Conservation (phyloP, 2,329 filamentous ascomycete genomes). For the Curvularia verruculosa region DNA sequence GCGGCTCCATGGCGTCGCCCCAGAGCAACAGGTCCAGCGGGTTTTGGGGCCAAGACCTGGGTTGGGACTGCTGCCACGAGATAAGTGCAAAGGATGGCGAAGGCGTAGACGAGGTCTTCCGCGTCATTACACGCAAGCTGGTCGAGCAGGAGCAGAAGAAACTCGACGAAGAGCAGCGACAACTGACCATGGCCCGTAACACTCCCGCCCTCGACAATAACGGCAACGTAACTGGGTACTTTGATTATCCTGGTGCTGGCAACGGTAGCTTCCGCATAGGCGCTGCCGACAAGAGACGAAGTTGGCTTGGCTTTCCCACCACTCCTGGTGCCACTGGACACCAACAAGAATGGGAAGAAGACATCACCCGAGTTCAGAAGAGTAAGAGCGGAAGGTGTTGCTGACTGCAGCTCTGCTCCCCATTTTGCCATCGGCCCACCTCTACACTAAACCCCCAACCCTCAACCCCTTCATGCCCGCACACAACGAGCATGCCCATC, state of each 20-base stretch:
- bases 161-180: constrained; percentile 57
- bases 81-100: constrained; percentile 93
- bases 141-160: constrained; percentile 72
- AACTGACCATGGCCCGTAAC: constrained; percentile 51
- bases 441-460: neutral
- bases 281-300: constrained; percentile 66
- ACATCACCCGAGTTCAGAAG: constrained; percentile 39
- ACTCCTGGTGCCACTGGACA: constrained; percentile 44
- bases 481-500: constrained; percentile 5
- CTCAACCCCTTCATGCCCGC: too few species aligned
- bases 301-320: constrained; percentile 68
- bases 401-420: constrained; percentile 17
- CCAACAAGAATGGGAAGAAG: constrained; percentile 44
- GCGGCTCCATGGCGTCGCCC: constrained; percentile 53
- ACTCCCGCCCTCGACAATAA: constrained; percentile 51
- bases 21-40: constrained; percentile 66
- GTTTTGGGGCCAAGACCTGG: constrained; percentile 90
- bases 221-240: constrained; percentile 52
- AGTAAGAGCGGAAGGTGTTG: constrained; percentile 47
- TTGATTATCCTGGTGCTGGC: constrained; percentile 56
- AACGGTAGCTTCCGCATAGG: constrained; percentile 66
- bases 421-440: neutral
- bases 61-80: constrained; percentile 97
- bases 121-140: constrained; percentile 83
- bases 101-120: constrained; percentile 95